Evolutionary conservation across 1,139 yeast genomes (phyloP).

Genomic region (Yamadazyma kanchanaburiensis): DNA sequence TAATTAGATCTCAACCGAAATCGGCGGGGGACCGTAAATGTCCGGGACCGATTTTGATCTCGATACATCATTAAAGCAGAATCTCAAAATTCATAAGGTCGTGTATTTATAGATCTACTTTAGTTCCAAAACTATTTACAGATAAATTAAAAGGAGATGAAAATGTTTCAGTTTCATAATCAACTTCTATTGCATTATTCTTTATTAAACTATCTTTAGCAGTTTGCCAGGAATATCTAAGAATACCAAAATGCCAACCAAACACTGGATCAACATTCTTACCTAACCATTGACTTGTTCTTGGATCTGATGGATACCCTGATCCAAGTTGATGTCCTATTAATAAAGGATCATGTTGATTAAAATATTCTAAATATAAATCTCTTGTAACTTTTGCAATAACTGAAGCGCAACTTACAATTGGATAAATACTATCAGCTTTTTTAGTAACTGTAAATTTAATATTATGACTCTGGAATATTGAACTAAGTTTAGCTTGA

Average conservation of each 20-base stretch:
- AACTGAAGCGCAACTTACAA: conserved; percentile 94
- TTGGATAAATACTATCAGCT: conserved; percentile 92
- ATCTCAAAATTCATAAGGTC: not conserved
- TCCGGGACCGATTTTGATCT: not conserved
- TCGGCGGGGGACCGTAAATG: not conserved
- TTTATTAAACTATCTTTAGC: conserved; percentile 68
- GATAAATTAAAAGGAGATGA: conserved; percentile 4
- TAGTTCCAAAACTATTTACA: conserved; percentile 4
- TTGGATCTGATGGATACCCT: conserved; percentile 94
- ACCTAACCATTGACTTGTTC: conserved; percentile 71
- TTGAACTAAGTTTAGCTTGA: conserved; percentile 64
- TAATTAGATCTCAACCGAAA: not conserved
- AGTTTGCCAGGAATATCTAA: conserved; percentile 94
- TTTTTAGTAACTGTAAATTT: conserved; percentile 87
- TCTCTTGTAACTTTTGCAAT: conserved; percentile 97
- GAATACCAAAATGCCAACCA: conserved; percentile 80
- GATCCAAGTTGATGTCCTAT: conserved; percentile 59
- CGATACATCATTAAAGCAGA: conserved; percentile 1
- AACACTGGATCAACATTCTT: conserved; percentile 63
- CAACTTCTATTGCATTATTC: conserved; percentile 42
- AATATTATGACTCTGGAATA: conserved; percentile 58
- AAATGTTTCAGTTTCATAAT: conserved; percentile 28
- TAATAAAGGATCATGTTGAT: conserved; percentile 17
- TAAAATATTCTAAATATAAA: conserved; percentile 48
- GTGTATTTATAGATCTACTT: conserved; percentile 2